Evolutionary conservation across 164 flowering plant genomes (phyloP).

Genomic region (Tetrastigma voinierianum): DNA sequence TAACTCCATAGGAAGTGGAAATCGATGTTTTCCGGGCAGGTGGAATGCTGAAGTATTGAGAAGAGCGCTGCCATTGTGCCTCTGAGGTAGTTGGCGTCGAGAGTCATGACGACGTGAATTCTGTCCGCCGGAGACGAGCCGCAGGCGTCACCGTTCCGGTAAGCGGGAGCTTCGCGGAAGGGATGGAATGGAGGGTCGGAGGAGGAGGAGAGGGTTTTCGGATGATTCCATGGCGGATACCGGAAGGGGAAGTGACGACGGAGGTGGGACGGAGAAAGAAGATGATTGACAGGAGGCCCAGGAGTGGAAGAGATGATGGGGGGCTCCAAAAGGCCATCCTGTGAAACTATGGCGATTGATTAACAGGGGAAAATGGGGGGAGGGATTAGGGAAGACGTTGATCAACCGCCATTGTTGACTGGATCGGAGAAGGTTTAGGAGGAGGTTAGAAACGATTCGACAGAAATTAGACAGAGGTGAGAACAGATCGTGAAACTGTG

Average conservation of each 20-base stretch:
- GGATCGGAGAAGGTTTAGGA: conserved; percentile 12
- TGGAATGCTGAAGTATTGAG: conserved; percentile 55
- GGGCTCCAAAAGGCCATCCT: conserved; percentile 34
- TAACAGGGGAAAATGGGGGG: neutral
- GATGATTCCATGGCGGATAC: conserved; percentile 27
- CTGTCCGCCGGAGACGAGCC: neutral
- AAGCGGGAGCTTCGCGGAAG: conserved; percentile 45
- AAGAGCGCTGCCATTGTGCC: conserved; percentile 53
- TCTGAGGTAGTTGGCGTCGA: conserved; percentile 44
- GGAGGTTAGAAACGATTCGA: conserved; percentile 11
- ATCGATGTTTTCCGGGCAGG: conserved; percentile 52
- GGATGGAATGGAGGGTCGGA: conserved; percentile 12
- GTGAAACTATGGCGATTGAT: neutral
- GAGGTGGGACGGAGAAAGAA: conserved; percentile 13
- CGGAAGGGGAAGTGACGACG: conserved; percentile 9
- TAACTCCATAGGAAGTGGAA: conserved; percentile 50
- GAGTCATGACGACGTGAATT: conserved; percentile 46
- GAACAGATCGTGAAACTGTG: conserved; percentile 16
- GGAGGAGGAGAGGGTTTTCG: conserved; percentile 23
- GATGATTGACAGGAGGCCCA: conserved; percentile 27
- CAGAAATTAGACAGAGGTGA: neutral
- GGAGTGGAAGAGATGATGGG: neutral
- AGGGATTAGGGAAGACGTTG: neutral
- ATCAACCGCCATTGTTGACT: conserved; percentile 17
- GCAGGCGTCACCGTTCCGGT: conserved; percentile 33